A percentile compares a stretch with the other conserved stretches of the same genome.
Conservation (phyloP, 495 filamentous ascomycete species). For the Penicillium maclennaniae region DNA sequence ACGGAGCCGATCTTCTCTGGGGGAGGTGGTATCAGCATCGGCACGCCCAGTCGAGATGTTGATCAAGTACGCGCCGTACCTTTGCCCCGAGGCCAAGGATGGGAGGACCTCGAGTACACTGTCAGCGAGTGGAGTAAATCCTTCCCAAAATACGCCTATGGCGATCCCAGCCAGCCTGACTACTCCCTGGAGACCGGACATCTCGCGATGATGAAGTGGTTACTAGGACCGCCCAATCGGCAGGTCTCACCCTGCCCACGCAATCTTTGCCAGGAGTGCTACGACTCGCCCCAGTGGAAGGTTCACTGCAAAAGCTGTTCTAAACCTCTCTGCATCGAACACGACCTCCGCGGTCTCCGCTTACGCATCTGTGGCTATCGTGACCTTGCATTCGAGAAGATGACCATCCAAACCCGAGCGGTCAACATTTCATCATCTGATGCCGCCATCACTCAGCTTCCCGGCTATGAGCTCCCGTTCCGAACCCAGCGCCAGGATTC, state of each 20-base stretch:
- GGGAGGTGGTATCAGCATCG: conserved; percentile 57
- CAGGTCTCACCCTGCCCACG: conserved; percentile 51
- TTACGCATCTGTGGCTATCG: conserved; percentile 57
- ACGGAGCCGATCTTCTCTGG: conserved; percentile 60
- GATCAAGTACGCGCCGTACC: conserved; percentile 56
- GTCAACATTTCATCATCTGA: conserved; percentile 9
- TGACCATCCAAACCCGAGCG: conserved; percentile 34
- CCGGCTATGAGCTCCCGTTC: conserved; percentile 29
- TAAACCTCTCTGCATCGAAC: conserved; percentile 57
- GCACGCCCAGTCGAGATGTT: conserved; percentile 49
- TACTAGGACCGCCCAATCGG: conserved; percentile 44
- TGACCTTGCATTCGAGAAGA: conserved; percentile 53
- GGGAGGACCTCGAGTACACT: conserved; percentile 52
- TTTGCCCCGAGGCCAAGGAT: conserved; percentile 50
- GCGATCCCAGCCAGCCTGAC: conserved; percentile 40
- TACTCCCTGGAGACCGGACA: conserved; percentile 44
- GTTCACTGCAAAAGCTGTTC: conserved; percentile 55
- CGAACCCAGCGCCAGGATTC: conserved; percentile 35
- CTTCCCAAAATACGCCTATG: conserved; percentile 43
- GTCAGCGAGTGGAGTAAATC: conserved; percentile 43
- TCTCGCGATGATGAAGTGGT: conserved; percentile 50
- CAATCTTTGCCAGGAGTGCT: conserved; percentile 58
- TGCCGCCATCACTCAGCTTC: conserved; percentile 5
- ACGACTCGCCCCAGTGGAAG: conserved; percentile 56
- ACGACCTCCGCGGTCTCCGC: conserved; percentile 58